Conservation (phyloP, 2,329 filamentous ascomycete species). For the Leptosphaerulina australis region DNA sequence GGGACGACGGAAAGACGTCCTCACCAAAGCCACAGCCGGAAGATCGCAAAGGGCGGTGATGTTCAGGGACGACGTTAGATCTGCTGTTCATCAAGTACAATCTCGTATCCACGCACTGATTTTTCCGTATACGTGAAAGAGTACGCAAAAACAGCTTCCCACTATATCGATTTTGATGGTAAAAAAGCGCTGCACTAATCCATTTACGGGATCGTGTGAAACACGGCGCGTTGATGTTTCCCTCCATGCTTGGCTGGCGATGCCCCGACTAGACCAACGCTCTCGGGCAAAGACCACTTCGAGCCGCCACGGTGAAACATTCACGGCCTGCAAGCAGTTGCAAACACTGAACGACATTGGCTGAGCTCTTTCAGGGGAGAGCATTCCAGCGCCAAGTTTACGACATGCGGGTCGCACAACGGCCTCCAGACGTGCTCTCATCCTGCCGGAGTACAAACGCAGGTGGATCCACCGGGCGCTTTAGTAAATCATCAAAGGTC, state of each 20-base stretch:
- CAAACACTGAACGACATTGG: constrained; percentile 30
- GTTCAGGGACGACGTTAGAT: background rate
- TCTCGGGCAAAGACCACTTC: constrained; percentile 13
- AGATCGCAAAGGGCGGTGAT: constrained; percentile 13
- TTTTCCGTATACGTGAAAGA: constrained; percentile 2
- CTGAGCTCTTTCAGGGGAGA: constrained; percentile 25
- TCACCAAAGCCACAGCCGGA: constrained; percentile 14
- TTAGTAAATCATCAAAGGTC: constrained; percentile 18
- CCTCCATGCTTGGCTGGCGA: constrained; percentile 16
- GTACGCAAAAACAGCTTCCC: background rate
- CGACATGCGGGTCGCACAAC: constrained; percentile 33
- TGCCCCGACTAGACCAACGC: constrained; percentile 15
- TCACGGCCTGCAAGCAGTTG: constrained; percentile 3
- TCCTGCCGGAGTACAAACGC: constrained; percentile 24
- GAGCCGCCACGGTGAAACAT: constrained; percentile 20
- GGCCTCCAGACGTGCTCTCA: constrained; percentile 28
- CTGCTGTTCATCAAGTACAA: constrained; percentile 1
- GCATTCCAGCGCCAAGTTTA: constrained; percentile 22
- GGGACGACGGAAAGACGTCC: constrained; percentile 8
- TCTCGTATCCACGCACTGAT: background rate
- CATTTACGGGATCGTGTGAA: constrained; percentile 16
- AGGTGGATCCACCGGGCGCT: constrained; percentile 21
- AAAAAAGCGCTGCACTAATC: constrained; percentile 13
- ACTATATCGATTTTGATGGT: background rate
- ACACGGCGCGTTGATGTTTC: constrained; percentile 18